Evolutionary conservation across 768 basidiomycete genomes (phyloP).

Genomic region (Tylopilus plumbeoviolaceoides): DNA sequence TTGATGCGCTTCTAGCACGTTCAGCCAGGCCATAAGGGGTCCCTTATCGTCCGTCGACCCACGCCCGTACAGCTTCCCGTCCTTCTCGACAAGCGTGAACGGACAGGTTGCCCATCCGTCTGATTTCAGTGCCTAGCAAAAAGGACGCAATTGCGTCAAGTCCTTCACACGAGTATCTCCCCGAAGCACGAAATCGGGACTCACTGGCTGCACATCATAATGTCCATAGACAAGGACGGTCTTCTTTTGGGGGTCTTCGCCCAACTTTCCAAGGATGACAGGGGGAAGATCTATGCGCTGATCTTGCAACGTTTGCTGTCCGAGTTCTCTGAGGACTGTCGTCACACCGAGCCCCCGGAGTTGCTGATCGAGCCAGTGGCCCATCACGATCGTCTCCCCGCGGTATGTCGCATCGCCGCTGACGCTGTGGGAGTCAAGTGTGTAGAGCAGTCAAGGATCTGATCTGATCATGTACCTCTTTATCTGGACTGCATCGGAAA

Average conservation of each 20-base stretch:
- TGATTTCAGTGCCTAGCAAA: conserved; percentile 34
- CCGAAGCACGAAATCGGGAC: conserved; percentile 18
- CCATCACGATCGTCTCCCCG: conserved; percentile 81
- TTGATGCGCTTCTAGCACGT: conserved; percentile 81
- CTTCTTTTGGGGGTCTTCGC: conserved; percentile 76
- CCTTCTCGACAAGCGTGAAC: conserved; percentile 59
- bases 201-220: conserved; percentile 86
- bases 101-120: conserved; percentile 92
- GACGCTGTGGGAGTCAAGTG: conserved; percentile 40
- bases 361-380: conserved; percentile 69
- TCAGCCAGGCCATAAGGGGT: conserved; percentile 84
- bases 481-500: conserved; percentile 79
- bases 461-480: conserved; percentile 47
- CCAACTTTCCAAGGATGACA: conserved; percentile 59
- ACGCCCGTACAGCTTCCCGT: conserved; percentile 72
- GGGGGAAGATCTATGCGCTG: conserved; percentile 41
- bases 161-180: too few relatives aligned
- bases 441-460: not conserved
- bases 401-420: conserved; percentile 72
- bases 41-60: conserved; percentile 95
- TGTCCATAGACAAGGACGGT: conserved; percentile 93
- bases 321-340: conserved; percentile 72
- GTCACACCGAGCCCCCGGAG: conserved; percentile 75
- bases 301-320: conserved; percentile 69
- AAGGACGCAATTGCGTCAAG: too few relatives aligned